Evolutionary conservation across 73 alveolate species (phyloP).

Genomic region (Stentor roeselii): DNA sequence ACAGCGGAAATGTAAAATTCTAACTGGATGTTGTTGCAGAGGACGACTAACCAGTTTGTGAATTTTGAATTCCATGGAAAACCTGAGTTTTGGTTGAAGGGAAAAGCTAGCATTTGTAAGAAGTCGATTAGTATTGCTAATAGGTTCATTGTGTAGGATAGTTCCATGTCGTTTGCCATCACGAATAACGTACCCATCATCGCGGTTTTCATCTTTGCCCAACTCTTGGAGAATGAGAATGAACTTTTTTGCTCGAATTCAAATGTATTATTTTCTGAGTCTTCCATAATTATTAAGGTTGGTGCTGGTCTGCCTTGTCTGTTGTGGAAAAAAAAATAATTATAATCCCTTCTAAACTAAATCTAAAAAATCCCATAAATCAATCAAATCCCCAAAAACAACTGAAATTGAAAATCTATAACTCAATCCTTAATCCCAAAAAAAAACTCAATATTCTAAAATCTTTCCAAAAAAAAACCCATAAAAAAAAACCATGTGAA

Average conservation of each 20-base stretch:
- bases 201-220: slow-evolving; percentile 3
- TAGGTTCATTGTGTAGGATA: neutral
- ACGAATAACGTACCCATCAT: slow-evolving; percentile 22
- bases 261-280: neutral
- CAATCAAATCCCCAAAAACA: no score
- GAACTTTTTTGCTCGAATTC: neutral
- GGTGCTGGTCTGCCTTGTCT: no score
- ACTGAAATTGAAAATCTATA: no score
- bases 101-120: slow-evolving; percentile 21
- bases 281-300: neutral
- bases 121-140: slow-evolving; percentile 8
- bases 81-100: neutral
- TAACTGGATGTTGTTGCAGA: neutral
- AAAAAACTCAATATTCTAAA: no score
- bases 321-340: no score
- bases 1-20: slow-evolving; percentile 11
- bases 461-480: no score
- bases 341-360: no score
- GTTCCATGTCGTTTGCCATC: slow-evolving; percentile 16
- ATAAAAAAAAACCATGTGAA: no score
- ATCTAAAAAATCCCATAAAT: no score
- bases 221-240: neutral
- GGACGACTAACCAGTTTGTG: neutral
- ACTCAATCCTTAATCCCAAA: no score
- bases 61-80: slow-evolving; percentile 3